These are phyloP conservation scores for Crithidia acanthocephali DNA, from an alignment of 208 protist species.

Conservation along the genomic window DNA sequence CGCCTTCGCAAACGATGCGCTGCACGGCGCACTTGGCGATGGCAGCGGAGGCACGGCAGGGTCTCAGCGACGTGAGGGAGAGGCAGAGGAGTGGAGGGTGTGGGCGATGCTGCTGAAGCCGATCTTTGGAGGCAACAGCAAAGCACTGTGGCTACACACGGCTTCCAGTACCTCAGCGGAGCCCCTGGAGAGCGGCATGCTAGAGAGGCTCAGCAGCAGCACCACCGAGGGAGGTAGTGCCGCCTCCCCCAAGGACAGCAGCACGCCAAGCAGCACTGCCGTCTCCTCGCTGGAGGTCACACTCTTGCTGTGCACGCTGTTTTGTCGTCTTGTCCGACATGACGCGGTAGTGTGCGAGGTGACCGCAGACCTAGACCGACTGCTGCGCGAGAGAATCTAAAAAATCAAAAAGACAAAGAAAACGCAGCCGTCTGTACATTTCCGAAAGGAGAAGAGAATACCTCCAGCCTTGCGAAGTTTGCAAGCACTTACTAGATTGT, in stretches of 20 bases:
- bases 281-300: neutral
- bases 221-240: too few relatives aligned
- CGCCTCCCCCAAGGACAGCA: neutral
- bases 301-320: slow-evolving; percentile 36
- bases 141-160: slow-evolving; percentile 38
- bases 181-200: too few relatives aligned
- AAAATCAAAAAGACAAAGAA: too few relatives aligned
- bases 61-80: neutral
- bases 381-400: neutral
- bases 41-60: too few relatives aligned
- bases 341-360: slow-evolving; percentile 48
- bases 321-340: slow-evolving; percentile 53
- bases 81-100: slow-evolving; percentile 13
- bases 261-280: neutral
- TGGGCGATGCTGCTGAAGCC: slow-evolving; percentile 47
- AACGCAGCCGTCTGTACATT: too few relatives aligned
- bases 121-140: slow-evolving; percentile 71
- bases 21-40: neutral
- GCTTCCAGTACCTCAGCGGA: neutral
- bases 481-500: too few relatives aligned
- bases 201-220: too few relatives aligned
- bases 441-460: too few relatives aligned
- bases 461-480: too few relatives aligned
- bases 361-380: slow-evolving; percentile 42
- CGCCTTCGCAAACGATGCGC: neutral